Evolutionary conservation across 257 asterid species (phyloP), one percentile per base, ranked within the genome.

Genomic region (Ligustrum vulgare): DNA sequence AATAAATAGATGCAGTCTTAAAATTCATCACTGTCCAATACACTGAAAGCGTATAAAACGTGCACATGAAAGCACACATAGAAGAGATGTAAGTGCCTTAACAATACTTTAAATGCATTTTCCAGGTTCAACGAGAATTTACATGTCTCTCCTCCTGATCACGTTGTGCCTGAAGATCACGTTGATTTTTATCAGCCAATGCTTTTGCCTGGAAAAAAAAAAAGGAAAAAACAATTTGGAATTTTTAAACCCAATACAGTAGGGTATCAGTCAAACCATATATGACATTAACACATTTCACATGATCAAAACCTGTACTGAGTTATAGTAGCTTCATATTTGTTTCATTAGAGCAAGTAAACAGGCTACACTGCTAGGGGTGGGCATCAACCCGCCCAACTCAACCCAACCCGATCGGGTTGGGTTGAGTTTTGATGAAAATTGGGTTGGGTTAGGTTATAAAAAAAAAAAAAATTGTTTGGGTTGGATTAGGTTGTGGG

Each of bases 111-210:
- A 4, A 68, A 56, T 20, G 28, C 23, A 73, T 70, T 37, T 23
- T 69, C 56, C 23, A 75, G 11, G 67, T 51, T 56, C 32, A 54
- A 15, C 22, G 71, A 75, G 51, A 64, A 73, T 80, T 89, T 89
- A 94, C 99, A 72, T 75, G 86, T 82, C 82, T 91, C 91, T 92
- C 96, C 37, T 91, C 96, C 85, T 92, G 98, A 85, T 92, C 98
- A 75, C 56, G 77, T 84, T 86, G 97, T 75, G 79, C 78, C 83
- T 85, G 89, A 82, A 83, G 84, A 89, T 94, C 99, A 79, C 99
- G 97, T 79, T 83, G 91, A 81, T 88, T 94, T 88, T 92, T 94
- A 86, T 86, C 94, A 80, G 88, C 92, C 81, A 92, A 89, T 60
- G 96, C 99, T 84, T 85, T 85, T 75, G 90, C 97, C 99, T 94